phyloP scores from a whole-genome alignment of 179 eudicot genomes.

The Silene noctiflora region DNA sequence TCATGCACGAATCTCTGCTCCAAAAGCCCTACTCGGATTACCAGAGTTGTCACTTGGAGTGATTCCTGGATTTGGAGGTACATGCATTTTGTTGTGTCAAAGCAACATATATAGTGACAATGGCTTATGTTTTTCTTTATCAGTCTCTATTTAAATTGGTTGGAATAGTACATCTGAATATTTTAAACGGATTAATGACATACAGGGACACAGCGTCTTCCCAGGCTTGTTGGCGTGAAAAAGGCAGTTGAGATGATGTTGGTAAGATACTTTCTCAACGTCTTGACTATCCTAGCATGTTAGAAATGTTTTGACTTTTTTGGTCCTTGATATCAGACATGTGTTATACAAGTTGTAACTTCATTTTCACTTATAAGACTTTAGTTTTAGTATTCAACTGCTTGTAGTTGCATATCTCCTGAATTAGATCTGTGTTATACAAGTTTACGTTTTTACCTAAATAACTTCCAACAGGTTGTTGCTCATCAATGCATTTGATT shows the following conservation, averaged over 20 bases:
- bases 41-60: conserved; percentile 88
- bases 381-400: background rate
- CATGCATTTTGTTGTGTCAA: background rate
- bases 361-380: background rate
- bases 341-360: background rate
- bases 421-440: background rate
- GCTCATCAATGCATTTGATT: background rate
- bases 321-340: background rate
- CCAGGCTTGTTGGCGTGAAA: conserved; percentile 75
- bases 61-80: conserved; percentile 88
- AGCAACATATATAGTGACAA: background rate
- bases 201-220: conserved; percentile 90
- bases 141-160: no score
- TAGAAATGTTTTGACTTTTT: background rate
- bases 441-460: background rate
- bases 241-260: conserved; percentile 74
- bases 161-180: background rate
- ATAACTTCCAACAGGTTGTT: no score
- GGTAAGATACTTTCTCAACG: conserved; percentile 40
- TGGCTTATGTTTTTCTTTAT: background rate
- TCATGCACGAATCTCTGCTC: conserved; percentile 83
- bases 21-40: conserved; percentile 72
- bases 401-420: background rate
- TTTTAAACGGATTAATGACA: conserved; percentile 17
- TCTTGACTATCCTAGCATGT: background rate